A percentile compares a stretch with the other conserved stretches of the same genome.
phyloP scores from a whole-genome alignment of 768 basidiomycete species.

The Suillus alpinus region DNA sequence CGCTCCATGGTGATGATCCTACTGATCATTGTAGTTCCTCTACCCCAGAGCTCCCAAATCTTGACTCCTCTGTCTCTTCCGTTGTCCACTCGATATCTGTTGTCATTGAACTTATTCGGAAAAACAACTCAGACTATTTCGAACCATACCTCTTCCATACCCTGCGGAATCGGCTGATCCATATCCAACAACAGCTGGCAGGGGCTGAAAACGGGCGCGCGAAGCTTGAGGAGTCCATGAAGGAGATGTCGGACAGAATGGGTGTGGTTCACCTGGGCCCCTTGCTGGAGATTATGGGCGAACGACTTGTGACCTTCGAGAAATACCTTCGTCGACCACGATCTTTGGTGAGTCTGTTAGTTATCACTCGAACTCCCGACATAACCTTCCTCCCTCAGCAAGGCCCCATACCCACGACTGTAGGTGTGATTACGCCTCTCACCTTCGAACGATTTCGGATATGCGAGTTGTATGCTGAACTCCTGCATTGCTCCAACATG shows the following conservation, averaged over 20 bases:
- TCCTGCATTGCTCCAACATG: conserved; percentile 98
- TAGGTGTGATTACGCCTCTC: conserved; percentile 74
- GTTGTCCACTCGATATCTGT: conserved; percentile 85
- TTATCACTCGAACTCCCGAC: conserved; percentile 7
- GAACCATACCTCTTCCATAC: conserved; percentile 97
- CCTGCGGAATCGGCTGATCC: conserved; percentile 84
- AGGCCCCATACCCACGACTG: conserved; percentile 67
- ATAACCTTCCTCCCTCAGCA: conserved; percentile 40
- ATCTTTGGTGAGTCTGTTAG: conserved; percentile 57
- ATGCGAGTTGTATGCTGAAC: conserved; percentile 94
- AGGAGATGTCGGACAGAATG: conserved; percentile 80
- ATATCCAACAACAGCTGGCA: conserved; percentile 72
- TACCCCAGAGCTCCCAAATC: conserved; percentile 31
- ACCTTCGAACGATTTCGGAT: conserved; percentile 96
- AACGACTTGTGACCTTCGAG: conserved; percentile 66
- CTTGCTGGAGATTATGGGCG: conserved; percentile 71
- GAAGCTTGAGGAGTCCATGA: conserved; percentile 67
- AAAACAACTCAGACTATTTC: conserved; percentile 98
- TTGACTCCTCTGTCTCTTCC: conserved; percentile 66
- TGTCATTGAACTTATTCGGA: conserved; percentile 90
- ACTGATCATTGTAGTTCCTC: conserved; percentile 12
- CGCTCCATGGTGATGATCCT: conserved; percentile 9
- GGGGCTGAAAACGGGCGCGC: conserved; percentile 59
- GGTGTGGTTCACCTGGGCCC: conserved; percentile 89
- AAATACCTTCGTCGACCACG: conserved; percentile 68